phyloP scores from a whole-genome alignment of 2,329 filamentous ascomycete species.

The Aspergillus novofumigatus region DNA sequence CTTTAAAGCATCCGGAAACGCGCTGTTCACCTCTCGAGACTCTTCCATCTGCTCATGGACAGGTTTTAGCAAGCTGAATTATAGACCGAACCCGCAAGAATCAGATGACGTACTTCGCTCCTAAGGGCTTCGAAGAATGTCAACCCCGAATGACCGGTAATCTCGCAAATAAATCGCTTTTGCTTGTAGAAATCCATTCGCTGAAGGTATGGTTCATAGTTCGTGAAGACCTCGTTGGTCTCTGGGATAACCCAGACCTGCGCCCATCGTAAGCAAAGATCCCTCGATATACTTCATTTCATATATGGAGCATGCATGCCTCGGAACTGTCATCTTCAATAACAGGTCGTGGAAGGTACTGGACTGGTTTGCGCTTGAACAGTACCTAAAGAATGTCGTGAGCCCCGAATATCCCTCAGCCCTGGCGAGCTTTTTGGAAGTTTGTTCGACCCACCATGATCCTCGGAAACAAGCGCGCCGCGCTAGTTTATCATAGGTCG shows the following conservation, averaged over 20 bases:
- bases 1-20: slow-evolving; percentile 87
- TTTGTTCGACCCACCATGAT: slow-evolving; percentile 29
- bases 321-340: slow-evolving; percentile 79
- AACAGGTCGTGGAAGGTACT: slow-evolving; percentile 66
- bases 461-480: slow-evolving; percentile 13
- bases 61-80: slow-evolving; percentile 2
- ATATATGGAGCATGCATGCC: slow-evolving; percentile 49
- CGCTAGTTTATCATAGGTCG: slow-evolving; percentile 24
- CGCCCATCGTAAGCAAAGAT: slow-evolving; percentile 10
- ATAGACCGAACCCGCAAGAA: slow-evolving; percentile 2
- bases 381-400: slow-evolving; percentile 62
- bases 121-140: slow-evolving; percentile 89
- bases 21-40: slow-evolving; percentile 81
- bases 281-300: slow-evolving; percentile 5
- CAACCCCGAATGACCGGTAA: slow-evolving; percentile 86
- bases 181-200: slow-evolving; percentile 92
- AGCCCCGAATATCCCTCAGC: slow-evolving; percentile 9
- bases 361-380: slow-evolving; percentile 92
- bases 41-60: slow-evolving; percentile 58
- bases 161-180: slow-evolving; percentile 91
- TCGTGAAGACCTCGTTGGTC: slow-evolving; percentile 83
- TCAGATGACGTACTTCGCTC: slow-evolving; percentile 67
- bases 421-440: neutral
- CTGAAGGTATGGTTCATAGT: slow-evolving; percentile 81
- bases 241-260: slow-evolving; percentile 90